These are phyloP conservation scores for Cornus suecica DNA, from an alignment of 148 eudicot species.

Conservation along the genomic window DNA sequence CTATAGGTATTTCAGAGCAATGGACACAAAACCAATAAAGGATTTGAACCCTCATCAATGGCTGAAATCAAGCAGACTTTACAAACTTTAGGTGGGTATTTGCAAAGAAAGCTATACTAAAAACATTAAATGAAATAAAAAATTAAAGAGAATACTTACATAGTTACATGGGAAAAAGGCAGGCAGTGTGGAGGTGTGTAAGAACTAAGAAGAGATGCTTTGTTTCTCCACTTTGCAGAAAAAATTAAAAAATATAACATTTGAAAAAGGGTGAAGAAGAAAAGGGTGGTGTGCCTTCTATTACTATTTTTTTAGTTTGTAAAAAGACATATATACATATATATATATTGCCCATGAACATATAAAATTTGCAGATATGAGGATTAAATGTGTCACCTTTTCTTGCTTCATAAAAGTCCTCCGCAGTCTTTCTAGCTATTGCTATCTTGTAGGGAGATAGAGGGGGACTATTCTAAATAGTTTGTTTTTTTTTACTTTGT, in stretches of 20 bases:
- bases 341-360: slow-evolving; percentile 8
- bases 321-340: too few relatives aligned
- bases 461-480: background rate
- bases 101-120: slow-evolving; percentile 17
- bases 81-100: slow-evolving; percentile 31
- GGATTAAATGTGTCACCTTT: background rate
- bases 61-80: slow-evolving; percentile 21
- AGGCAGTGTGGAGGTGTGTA: slow-evolving; percentile 20
- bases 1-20: slow-evolving; percentile 4
- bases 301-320: too few relatives aligned
- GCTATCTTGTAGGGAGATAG: background rate
- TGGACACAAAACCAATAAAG: slow-evolving; percentile 8
- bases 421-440: background rate
- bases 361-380: background rate
- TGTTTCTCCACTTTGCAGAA: slow-evolving; percentile 19
- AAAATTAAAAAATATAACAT: background rate
- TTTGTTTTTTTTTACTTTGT: background rate
- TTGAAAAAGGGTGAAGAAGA: background rate
- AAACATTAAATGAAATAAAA: slow-evolving; percentile 2
- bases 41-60: slow-evolving; percentile 19
- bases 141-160: slow-evolving; percentile 44
- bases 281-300: slow-evolving; percentile 19
- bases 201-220: slow-evolving; percentile 29
- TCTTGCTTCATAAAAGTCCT: background rate
- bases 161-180: slow-evolving; percentile 59